A percentile compares a stretch with the other conserved stretches of the same genome.
phyloP scores from a whole-genome alignment of 192 early-diverging fungal genomes.

The Gigaspora rosea region DNA sequence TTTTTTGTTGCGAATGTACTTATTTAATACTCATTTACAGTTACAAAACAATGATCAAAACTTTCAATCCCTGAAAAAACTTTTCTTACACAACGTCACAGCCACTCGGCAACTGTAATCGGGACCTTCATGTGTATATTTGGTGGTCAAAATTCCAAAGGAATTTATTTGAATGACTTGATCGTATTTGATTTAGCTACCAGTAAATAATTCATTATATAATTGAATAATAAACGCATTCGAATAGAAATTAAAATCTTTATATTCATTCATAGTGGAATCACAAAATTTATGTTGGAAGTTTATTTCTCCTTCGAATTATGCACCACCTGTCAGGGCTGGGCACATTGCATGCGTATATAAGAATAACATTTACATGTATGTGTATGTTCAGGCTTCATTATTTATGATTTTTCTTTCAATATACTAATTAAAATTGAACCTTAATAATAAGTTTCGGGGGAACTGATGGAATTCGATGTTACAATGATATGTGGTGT shows the following conservation, averaged over 20 bases:
- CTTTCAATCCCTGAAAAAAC: constrained; percentile 31
- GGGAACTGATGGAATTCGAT: constrained; percentile 49
- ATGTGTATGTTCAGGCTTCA: background rate
- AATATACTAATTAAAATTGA: background rate
- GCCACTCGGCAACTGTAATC: constrained; percentile 50
- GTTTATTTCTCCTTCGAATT: constrained; percentile 14
- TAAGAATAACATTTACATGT: constrained; percentile 32
- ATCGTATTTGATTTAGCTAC: constrained; percentile 49
- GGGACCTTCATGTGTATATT: constrained; percentile 53
- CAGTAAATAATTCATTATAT: background rate
- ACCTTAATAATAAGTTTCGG: constrained; percentile 48
- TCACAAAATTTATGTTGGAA: constrained; percentile 22
- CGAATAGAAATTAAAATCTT: background rate
- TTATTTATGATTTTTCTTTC: background rate
- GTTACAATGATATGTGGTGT: constrained; percentile 61
- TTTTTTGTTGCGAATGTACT: background rate
- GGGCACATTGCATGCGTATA: constrained; percentile 23
- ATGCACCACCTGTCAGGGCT: constrained; percentile 7
- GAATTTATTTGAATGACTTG: constrained; percentile 52
- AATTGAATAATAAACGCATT: background rate
- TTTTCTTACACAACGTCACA: constrained; percentile 39
- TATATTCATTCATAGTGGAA: background rate
- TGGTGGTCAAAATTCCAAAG: constrained; percentile 46
- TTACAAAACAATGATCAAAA: constrained; percentile 39
- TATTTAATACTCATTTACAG: constrained; percentile 11